Conservation (phyloP, 108 stramenopile species). For the Poteriospumella lacustris region DNA sequence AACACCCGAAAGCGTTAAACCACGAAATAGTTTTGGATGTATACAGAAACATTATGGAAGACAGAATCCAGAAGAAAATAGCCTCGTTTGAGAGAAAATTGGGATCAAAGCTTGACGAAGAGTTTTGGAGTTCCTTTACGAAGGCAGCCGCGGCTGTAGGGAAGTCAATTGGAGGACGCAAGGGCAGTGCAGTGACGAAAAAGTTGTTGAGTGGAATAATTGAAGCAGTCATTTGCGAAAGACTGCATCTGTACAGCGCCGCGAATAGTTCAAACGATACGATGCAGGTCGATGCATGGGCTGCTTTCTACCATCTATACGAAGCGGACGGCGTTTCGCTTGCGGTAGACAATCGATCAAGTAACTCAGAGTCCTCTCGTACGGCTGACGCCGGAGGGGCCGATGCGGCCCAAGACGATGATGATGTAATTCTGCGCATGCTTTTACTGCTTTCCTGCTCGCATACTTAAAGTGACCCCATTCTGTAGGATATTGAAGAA, state of each 20-base stretch:
- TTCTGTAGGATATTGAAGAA: background rate
- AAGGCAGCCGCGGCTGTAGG: background rate
- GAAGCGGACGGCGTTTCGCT: background rate
- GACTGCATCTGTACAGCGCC: too few species aligned
- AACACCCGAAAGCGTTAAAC: conserved; percentile 21
- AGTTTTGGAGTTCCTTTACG: conserved; percentile 13
- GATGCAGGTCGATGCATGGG: too few species aligned
- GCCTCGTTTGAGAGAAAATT: conserved; percentile 40
- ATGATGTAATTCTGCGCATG: too few species aligned
- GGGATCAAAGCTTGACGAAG: conserved; percentile 36
- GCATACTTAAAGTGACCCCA: conserved; percentile 13
- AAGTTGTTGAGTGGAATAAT: background rate
- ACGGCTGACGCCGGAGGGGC: background rate
- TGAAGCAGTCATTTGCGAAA: too few species aligned
- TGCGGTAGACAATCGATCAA: background rate
- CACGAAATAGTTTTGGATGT: conserved; percentile 30
- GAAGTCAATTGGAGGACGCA: background rate
- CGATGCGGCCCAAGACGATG: background rate
- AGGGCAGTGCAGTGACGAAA: background rate
- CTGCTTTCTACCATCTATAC: too few species aligned
- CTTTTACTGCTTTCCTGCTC: too few species aligned
- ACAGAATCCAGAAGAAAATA: conserved; percentile 22
- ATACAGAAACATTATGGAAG: conserved; percentile 29
- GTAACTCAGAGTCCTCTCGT: background rate
- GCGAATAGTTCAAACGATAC: too few species aligned